A percentile compares a stretch with the other conserved stretches of the same genome.
phyloP scores from a whole-genome alignment of 2,329 filamentous ascomycete genomes.

The Zarea fungicola region DNA sequence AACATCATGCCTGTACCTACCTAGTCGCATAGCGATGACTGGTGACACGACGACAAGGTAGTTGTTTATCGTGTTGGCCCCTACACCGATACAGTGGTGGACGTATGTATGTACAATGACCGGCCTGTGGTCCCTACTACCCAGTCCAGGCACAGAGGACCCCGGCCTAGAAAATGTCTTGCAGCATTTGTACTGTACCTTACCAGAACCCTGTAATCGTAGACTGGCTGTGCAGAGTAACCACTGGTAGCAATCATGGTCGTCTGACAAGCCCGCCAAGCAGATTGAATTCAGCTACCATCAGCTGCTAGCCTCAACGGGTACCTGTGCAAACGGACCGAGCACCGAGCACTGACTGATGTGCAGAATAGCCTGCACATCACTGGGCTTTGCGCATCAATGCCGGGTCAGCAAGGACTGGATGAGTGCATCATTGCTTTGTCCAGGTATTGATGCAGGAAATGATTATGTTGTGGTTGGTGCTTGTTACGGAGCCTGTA shows the following conservation, averaged over 20 bases:
- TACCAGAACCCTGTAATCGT: not conserved
- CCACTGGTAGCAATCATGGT: not conserved
- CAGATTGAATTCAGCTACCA: not conserved
- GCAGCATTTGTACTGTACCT: too few species aligned
- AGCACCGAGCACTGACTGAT: not conserved
- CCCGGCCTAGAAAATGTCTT: too few species aligned
- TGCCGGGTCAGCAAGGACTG: not conserved
- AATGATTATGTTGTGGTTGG: not conserved
- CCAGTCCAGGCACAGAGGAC: too few species aligned
- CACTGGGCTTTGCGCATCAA: not conserved
- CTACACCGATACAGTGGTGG: too few species aligned
- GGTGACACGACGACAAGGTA: too few species aligned
- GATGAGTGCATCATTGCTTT: not conserved
- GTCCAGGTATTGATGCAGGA: not conserved
- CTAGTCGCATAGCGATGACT: too few species aligned
- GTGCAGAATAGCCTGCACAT: not conserved
- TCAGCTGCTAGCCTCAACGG: slow-evolving; percentile 1
- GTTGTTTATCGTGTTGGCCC: too few species aligned
- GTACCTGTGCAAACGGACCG: slow-evolving; percentile 12
- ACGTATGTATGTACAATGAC: too few species aligned
- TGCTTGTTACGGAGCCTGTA: too few species aligned
- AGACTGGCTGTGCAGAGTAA: not conserved
- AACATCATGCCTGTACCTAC: too few species aligned
- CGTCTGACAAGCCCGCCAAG: too few species aligned
- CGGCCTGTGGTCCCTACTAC: too few species aligned